Base-by-base conservation (phyloP, 176 grass and related monocot genomes). In the Leersia perrieri region DNA sequence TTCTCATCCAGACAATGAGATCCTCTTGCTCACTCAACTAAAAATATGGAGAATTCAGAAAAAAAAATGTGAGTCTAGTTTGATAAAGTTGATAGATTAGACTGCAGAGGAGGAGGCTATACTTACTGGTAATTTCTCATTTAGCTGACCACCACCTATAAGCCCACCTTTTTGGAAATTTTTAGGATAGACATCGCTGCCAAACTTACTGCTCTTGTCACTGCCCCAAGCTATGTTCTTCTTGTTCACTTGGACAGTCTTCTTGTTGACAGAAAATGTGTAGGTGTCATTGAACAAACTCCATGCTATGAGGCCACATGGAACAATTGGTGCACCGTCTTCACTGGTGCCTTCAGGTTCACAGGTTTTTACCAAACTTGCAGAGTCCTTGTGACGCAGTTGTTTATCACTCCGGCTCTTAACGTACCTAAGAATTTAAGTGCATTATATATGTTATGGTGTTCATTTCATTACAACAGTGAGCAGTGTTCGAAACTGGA, bases 201-300 rank as follows among this genome's bases (percentile, higher is more conserved):
- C 89, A 25, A 94, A 98, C 72, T 94, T 94, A 20, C 70, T 80
- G 41, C 42, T 78, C 79, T 79, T 89, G 85, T 98, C 95, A 51
- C 95, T 98, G n/a, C 74, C 83, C 95, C 95, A 98, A 7, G 95
- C 95, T 20, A 98, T 98, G 73, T 98, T 85, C 80, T 91, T 94
- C 83, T 91, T 98, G 58, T 98, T 92, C 65, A 98, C 92, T 15
- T 83, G 51, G 7, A 93, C 26, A 57, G 68, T 22, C 66, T 77
- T 85, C 74, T 78, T 92, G 42, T 89, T 84, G 26, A 87, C 73
- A 3, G 89, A 90, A 72, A 97, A 94, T 4, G 83, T 68, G 80
- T 89, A 94, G 14, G 92, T 97, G 72, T 97, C 92, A 44, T 97
- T 97, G 90, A 97, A 97, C 57, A 97, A 44, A 79, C 92, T 97